Conservation (phyloP, 2,329 filamentous ascomycete species). For the Hymenoscyphus occultus region DNA sequence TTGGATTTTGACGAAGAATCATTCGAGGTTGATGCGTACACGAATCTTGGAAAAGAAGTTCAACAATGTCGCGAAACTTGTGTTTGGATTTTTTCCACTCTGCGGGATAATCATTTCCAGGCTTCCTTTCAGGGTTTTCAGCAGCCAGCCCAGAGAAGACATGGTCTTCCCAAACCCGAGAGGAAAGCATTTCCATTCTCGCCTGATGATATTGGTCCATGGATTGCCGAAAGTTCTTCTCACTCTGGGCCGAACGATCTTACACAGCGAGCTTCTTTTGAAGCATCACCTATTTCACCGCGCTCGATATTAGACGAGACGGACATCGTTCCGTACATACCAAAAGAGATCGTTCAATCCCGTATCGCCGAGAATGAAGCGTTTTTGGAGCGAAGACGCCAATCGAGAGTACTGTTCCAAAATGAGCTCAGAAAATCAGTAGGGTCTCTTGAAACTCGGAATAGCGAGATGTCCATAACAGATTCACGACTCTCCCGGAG, state of each 20-base stretch:
- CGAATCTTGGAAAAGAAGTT: conserved; percentile 25
- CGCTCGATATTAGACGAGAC: conserved; percentile 1
- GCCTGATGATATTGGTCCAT: conserved; percentile 17
- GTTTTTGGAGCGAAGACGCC: conserved; percentile 29
- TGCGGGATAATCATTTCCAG: conserved; percentile 23
- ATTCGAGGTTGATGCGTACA: conserved; percentile 28
- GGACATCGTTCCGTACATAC: conserved; percentile 21
- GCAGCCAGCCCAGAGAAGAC: not conserved
- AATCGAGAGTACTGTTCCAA: conserved; percentile 28
- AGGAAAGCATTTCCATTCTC: conserved; percentile 5
- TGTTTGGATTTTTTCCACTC: conserved; percentile 27
- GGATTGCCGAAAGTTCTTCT: conserved; percentile 23
- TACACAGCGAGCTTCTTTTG: conserved; percentile 2
- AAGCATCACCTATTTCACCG: not conserved
- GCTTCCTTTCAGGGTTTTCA: conserved; percentile 37
- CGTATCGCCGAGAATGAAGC: conserved; percentile 32
- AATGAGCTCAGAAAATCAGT: conserved; percentile 28
- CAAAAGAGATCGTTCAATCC: conserved; percentile 27
- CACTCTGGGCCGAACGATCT: conserved; percentile 19
- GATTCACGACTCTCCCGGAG: conserved; percentile 25
- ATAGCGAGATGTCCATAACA: conserved; percentile 18
- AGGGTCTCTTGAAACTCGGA: conserved; percentile 1
- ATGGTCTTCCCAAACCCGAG: not conserved
- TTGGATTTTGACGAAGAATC: conserved; percentile 31
- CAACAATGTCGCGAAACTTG: conserved; percentile 29